Conservation (phyloP, 768 basidiomycete genomes). For the Cystobasidium tubakii region DNA sequence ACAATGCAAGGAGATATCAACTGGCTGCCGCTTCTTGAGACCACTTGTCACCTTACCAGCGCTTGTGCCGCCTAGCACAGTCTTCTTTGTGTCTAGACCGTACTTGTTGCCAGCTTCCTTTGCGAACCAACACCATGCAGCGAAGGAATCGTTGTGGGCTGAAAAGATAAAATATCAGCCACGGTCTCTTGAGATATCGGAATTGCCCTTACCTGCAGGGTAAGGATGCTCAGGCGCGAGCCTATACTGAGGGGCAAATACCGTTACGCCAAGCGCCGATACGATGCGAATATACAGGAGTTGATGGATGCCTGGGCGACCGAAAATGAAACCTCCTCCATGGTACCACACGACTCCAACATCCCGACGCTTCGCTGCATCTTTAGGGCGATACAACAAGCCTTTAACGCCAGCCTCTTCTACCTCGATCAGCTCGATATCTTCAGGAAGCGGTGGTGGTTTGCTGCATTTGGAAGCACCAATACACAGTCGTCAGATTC, state of each 20-base stretch:
- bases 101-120: background rate
- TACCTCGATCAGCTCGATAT: background rate
- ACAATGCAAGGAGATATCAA: background rate
- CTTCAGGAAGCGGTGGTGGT: constrained; percentile 1
- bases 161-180: background rate
- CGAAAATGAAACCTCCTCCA: constrained; percentile 11
- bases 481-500: background rate
- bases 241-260: constrained; percentile 11
- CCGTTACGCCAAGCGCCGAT: background rate
- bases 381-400: background rate
- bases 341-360: constrained; percentile 1
- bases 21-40: background rate
- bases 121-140: background rate
- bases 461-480: background rate
- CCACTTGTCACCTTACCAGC: background rate
- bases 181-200: no score
- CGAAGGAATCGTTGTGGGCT: constrained; percentile 2
- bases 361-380: background rate
- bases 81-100: background rate
- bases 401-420: background rate
- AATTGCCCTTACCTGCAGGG: constrained; percentile 16
- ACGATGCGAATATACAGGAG: constrained; percentile 10
- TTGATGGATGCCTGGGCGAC: constrained; percentile 5
- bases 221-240: background rate
- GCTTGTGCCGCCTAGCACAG: constrained; percentile 2